Evolutionary conservation across 306 rosid genomes (phyloP).

Genomic region (Castanea mollissima): DNA sequence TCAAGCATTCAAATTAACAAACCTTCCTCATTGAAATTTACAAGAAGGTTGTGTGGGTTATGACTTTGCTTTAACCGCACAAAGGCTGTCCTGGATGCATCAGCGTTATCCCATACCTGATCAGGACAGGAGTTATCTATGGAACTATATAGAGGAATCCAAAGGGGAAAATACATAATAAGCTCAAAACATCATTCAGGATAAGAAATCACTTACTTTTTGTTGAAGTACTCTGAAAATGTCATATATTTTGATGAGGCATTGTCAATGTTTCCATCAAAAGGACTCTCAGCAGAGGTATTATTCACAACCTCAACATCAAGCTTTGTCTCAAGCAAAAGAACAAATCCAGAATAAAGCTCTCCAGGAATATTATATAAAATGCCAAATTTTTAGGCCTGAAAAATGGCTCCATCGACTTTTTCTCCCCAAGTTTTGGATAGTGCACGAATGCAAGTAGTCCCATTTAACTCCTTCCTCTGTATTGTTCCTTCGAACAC

Average conservation of each 20-base stretch:
- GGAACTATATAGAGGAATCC: slow-evolving; percentile 21
- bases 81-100: slow-evolving; percentile 69
- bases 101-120: slow-evolving; percentile 70
- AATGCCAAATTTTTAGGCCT: slow-evolving; percentile 76
- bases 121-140: slow-evolving; percentile 16
- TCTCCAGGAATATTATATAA: slow-evolving; percentile 53
- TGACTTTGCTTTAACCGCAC: slow-evolving; percentile 89
- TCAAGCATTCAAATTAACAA: slow-evolving; percentile 27
- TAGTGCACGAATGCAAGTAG: slow-evolving; percentile 45
- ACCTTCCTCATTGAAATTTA: slow-evolving; percentile 73
- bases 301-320: slow-evolving; percentile 48
- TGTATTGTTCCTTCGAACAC: slow-evolving; percentile 71
- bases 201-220: slow-evolving; percentile 50
- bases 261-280: slow-evolving; percentile 52
- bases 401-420: slow-evolving; percentile 45
- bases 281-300: slow-evolving; percentile 72
- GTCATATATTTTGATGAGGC: slow-evolving; percentile 25
- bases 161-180: not conserved
- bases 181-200: not conserved
- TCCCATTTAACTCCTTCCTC: slow-evolving; percentile 90
- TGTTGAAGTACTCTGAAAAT: slow-evolving; percentile 55
- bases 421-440: slow-evolving; percentile 73
- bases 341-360: slow-evolving; percentile 62
- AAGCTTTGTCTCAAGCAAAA: slow-evolving; percentile 71
- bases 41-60: slow-evolving; percentile 87